These are phyloP conservation scores for Akanthomyces muscarius DNA, from an alignment of 2,329 filamentous ascomycete species.

Conservation along the genomic window DNA sequence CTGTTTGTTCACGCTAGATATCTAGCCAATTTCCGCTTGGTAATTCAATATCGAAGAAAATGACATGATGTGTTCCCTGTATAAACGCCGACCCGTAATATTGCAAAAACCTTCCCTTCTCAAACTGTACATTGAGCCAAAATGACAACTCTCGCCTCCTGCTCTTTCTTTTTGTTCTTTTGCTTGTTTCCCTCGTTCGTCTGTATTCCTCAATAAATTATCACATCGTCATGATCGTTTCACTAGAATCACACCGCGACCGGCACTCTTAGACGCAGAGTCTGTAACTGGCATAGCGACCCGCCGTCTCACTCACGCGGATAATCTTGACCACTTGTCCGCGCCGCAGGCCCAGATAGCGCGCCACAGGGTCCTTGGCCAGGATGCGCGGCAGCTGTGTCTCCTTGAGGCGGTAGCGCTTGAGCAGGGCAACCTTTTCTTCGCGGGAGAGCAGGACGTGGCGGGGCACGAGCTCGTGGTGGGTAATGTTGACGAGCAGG, in stretches of 20 bases:
- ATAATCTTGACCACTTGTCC: conserved; percentile 99
- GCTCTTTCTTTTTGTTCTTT: background rate
- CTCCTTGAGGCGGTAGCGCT: conserved; percentile 93
- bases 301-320: conserved; percentile 88
- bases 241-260: too few relatives aligned
- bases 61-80: conserved; percentile 1
- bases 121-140: conserved; percentile 11
- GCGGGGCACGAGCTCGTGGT: conserved; percentile 92
- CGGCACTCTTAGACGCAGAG: conserved; percentile 50
- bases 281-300: conserved; percentile 92
- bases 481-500: conserved; percentile 94
- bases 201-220: background rate
- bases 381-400: conserved; percentile 92
- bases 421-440: conserved; percentile 81
- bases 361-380: conserved; percentile 85
- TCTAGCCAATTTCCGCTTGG: conserved; percentile 8
- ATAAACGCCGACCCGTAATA: conserved; percentile 16
- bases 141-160: background rate
- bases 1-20: conserved; percentile 5
- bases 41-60: conserved; percentile 11
- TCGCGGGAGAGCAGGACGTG: conserved; percentile 86
- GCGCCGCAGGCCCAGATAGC: conserved; percentile 83
- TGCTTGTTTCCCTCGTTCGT: background rate
- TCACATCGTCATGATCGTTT: background rate
- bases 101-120: conserved; percentile 5